A percentile compares a stretch with the other conserved stretches of the same genome.
Conservation (phyloP, 208 protist species). For the Tritrichomonas musculus region DNA sequence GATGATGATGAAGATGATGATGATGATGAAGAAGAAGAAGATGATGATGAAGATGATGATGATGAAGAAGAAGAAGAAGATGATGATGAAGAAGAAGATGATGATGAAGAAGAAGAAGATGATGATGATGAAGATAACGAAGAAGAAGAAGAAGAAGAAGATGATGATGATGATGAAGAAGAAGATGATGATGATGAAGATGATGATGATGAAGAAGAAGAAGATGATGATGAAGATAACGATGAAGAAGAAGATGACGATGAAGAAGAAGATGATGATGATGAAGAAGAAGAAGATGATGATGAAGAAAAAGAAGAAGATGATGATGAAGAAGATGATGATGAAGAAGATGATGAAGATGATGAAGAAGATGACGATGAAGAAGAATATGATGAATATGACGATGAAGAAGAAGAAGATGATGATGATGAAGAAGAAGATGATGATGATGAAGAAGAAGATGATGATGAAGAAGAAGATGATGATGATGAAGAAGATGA, state of each 20-base stretch:
- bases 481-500: not conserved
- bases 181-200: not conserved
- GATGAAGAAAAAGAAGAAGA: not conserved
- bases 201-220: not conserved
- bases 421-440: constrained; percentile 3
- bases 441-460: not conserved
- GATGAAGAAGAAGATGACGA: constrained; percentile 3
- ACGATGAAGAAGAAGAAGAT: not conserved
- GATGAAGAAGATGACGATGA: constrained; percentile 20
- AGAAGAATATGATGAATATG: no score
- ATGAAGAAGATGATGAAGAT: not conserved
- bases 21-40: not conserved
- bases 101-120: not conserved
- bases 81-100: not conserved
- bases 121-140: not conserved
- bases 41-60: not conserved
- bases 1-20: no score
- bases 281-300: not conserved
- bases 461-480: not conserved
- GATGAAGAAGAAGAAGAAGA: constrained; percentile 13
- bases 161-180: not conserved
- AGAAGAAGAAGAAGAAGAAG: constrained; percentile 22
- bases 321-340: not conserved
- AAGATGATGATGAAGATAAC: not conserved
- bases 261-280: not conserved